Base-by-base conservation (phyloP, 2,329 filamentous ascomycete genomes). In the Aureobasidium leucospermi region DNA sequence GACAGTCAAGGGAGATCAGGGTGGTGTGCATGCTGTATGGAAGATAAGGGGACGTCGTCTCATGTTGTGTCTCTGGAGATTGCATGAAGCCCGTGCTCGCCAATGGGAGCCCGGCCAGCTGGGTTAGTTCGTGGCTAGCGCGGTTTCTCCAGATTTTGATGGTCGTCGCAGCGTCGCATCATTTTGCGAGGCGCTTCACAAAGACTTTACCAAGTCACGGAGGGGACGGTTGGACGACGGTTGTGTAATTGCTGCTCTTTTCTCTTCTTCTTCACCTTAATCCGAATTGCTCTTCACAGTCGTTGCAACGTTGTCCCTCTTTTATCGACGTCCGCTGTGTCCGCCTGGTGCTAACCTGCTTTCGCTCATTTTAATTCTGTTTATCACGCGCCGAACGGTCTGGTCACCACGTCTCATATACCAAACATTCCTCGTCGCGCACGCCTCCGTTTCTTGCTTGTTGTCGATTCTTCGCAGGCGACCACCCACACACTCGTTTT, bases 301-400 rank as follows among this genome's bases (percentile, higher is more conserved):
- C 58, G 41, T 42, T 49, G 34, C 48, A 60, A 60, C 58, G 58
- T 60, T 41, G 58, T 47, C 58, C 58, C 36, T 60, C 58, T 55
- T 55, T 60, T 55, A 60, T 55, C 58, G 48, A 60, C 58, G 49
- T 39, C 32, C 23, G 38, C 32, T 15, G 39, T 34, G 47, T 32
- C 34, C 23, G 38, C 36, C 48, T 52, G 58, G 47, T 55, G 41
- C 41, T 49, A 53, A 47, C 45, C 58, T 52, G 48, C 48, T 53
- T 53, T 53, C 13, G 32, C 34, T 60, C 58, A 60, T 60, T 60
- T 60, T 60, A 60, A 53, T 55, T 53, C 41, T 53, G 58, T 46
- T 60, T 53, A 51, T 55, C 55, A 46, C 57, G 48, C 47, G 48
- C 48, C 48, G 47, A 32, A 53, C 58, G 41, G 47, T 60, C 47